Evolutionary conservation across 139 green algal genomes (phyloP).

Genomic region (Monoraphidium neglectum): DNA sequence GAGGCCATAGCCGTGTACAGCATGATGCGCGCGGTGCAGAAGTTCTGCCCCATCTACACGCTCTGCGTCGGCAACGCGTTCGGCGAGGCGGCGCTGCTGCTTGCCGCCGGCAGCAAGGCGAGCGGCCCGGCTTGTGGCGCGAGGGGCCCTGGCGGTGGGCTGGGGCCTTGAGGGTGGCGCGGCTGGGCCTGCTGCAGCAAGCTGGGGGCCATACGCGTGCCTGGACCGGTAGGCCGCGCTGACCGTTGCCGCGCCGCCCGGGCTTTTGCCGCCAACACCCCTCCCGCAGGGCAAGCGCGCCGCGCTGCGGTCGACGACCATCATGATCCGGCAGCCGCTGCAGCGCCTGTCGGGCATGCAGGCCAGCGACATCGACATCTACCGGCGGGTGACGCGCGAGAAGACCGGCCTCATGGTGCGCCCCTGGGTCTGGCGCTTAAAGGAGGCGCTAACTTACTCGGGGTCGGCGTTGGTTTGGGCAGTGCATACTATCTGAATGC

Average conservation of each 20-base stretch:
- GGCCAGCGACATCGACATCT: constrained; percentile 97
- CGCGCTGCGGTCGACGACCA: constrained; percentile 89
- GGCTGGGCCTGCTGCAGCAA: not conserved
- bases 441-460: too few relatives aligned
- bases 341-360: constrained; percentile 88
- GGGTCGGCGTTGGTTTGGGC: too few relatives aligned
- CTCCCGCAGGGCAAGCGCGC: constrained; percentile 81
- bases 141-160: constrained; percentile 93
- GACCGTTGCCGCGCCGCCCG: not conserved
- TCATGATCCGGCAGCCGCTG: constrained; percentile 98
- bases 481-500: too few relatives aligned
- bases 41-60: constrained; percentile 82
- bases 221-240: not conserved
- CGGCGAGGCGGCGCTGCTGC: constrained; percentile 95
- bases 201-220: not conserved
- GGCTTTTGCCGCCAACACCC: not conserved
- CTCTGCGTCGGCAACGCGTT: constrained; percentile 94
- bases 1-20: constrained; percentile 99
- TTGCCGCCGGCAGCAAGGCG: constrained; percentile 86
- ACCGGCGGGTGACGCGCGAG: constrained; percentile 90
- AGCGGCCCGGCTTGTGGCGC: constrained; percentile 75
- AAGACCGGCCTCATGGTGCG: constrained; percentile 87
- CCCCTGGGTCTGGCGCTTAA: not conserved
- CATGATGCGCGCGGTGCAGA: constrained; percentile 95
- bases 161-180: constrained; percentile 70